Base-by-base conservation (phyloP, 2,329 filamentous ascomycete species). In the Aspergillus oerlinghausenensis region DNA sequence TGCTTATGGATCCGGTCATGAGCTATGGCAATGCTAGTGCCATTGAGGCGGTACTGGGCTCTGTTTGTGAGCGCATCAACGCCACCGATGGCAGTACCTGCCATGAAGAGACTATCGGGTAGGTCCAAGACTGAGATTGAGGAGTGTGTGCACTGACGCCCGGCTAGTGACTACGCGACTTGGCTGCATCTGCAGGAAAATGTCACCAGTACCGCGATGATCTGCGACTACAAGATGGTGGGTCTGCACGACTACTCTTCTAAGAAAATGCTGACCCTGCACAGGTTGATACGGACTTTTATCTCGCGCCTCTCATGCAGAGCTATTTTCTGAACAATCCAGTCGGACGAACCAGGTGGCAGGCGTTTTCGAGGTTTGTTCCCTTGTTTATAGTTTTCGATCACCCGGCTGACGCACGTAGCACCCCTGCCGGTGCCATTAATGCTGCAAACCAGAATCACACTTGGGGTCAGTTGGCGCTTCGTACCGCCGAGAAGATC, bases 101-200 rank as follows among this genome's bases (percentile, higher is more conserved):
- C 50, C 86, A 88, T 59, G 84, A 88, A 65, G 85, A 88, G 65
- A 84, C 82, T 0, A 83, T 88, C 60, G 84, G 81, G 71, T 73
- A 28, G 54, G 59, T 58, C 21, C 50, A 17, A 38, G 14, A 17
- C 14, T 38, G 17, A 14, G 5, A 32, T 17, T 38, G 32, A 17
- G 4, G 5, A 38, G 23, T 17, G 2, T 38, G 17, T 38, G 3
- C 17, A 10, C 25, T 35, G 8, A 23, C 7, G 17, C 21, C 29
- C 54, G 50, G 57, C 51, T 59, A 73, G 79, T 4, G 86, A 88
- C 64, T 88, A 87, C 63, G 83, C 84, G 0, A 86, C 84, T 0
- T 86, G 77, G 63, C 69, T 84, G 1, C 85, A 87, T 58, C 54
- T 77, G 9, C 77, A 84, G 55, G 73, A 82, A 2, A 82, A 81